Conservation (phyloP, 108 stramenopile genomes). For the Skeletonema tropicum region DNA sequence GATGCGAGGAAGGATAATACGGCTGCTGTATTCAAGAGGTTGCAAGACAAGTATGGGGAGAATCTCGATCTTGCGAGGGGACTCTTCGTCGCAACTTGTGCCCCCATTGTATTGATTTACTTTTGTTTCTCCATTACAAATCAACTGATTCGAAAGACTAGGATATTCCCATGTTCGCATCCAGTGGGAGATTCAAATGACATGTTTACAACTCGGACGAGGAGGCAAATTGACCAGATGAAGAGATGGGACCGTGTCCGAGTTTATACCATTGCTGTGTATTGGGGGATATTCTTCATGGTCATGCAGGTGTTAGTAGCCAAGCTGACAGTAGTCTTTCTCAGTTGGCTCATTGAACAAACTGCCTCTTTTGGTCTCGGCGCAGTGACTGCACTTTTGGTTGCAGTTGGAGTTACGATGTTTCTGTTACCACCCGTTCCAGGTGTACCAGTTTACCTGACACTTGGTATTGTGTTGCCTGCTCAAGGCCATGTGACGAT, state of each 20-base stretch:
- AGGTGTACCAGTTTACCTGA: constrained; percentile 66
- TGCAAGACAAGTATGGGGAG: constrained; percentile 44
- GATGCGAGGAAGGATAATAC: constrained; percentile 24
- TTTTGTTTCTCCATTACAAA: constrained; percentile 41
- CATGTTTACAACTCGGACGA: constrained; percentile 29
- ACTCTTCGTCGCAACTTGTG: constrained; percentile 34
- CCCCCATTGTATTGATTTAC: constrained; percentile 46
- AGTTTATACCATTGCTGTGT: constrained; percentile 48
- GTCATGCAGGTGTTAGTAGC: constrained; percentile 50
- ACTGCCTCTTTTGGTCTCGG: constrained; percentile 29
- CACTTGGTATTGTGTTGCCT: constrained; percentile 56
- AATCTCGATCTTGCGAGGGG: constrained; percentile 45
- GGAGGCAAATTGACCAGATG: constrained; percentile 31
- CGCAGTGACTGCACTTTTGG: constrained; percentile 46
- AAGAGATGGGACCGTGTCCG: constrained; percentile 50
- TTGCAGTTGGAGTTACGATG: constrained; percentile 49
- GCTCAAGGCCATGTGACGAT: constrained; percentile 42
- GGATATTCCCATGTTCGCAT: constrained; percentile 33
- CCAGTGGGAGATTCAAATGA: constrained; percentile 21
- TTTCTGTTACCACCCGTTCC: constrained; percentile 69
- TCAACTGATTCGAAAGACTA: constrained; percentile 38
- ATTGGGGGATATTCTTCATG: constrained; percentile 57
- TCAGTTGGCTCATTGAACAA: constrained; percentile 43
- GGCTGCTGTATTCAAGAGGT: constrained; percentile 20
- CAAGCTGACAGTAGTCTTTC: constrained; percentile 59